A percentile compares a stretch with the other conserved stretches of the same genome.
Evolutionary conservation across 108 stramenopile genomes (phyloP).

Genomic region (Conticribra guillardii): DNA sequence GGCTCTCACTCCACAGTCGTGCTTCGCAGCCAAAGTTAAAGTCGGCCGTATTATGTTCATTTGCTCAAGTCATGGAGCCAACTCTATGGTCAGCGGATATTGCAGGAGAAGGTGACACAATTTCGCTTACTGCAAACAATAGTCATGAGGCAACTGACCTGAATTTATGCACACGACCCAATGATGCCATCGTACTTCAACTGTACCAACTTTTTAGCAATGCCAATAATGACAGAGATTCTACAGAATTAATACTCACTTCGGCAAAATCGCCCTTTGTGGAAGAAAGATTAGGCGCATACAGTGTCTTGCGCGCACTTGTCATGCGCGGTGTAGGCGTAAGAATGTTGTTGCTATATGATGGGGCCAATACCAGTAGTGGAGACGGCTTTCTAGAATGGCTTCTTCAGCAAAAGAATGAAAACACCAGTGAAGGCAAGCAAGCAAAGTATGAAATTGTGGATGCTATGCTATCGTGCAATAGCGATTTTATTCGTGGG

Average conservation of each 20-base stretch:
- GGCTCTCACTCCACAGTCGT: slow-evolving; percentile 43
- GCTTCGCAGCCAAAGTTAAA: slow-evolving; percentile 45
- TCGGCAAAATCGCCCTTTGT: slow-evolving; percentile 50
- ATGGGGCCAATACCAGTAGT: slow-evolving; percentile 12
- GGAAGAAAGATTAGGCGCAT: slow-evolving; percentile 48
- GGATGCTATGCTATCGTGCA: slow-evolving; percentile 28
- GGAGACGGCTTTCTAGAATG: slow-evolving; percentile 28
- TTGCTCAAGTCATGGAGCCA: slow-evolving; percentile 46
- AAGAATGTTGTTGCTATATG: slow-evolving; percentile 19
- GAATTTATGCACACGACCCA: slow-evolving; percentile 11
- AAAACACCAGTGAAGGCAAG: slow-evolving; percentile 34
- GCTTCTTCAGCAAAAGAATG: slow-evolving; percentile 37
- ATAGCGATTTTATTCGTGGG: slow-evolving; percentile 24
- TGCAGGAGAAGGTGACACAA: background rate
- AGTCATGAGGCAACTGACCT: background rate
- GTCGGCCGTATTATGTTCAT: slow-evolving; percentile 37
- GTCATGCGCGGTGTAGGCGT: slow-evolving; percentile 29
- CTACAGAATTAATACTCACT: slow-evolving; percentile 32
- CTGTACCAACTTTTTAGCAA: slow-evolving; percentile 43
- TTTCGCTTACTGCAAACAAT: background rate
- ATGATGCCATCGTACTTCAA: slow-evolving; percentile 33
- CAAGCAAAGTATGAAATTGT: slow-evolving; percentile 44
- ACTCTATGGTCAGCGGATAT: slow-evolving; percentile 19
- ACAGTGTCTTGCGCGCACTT: slow-evolving; percentile 30
- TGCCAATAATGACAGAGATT: slow-evolving; percentile 33